Evolutionary conservation across 768 basidiomycete genomes (phyloP).

Genomic region (Cystobasidium onofrii): DNA sequence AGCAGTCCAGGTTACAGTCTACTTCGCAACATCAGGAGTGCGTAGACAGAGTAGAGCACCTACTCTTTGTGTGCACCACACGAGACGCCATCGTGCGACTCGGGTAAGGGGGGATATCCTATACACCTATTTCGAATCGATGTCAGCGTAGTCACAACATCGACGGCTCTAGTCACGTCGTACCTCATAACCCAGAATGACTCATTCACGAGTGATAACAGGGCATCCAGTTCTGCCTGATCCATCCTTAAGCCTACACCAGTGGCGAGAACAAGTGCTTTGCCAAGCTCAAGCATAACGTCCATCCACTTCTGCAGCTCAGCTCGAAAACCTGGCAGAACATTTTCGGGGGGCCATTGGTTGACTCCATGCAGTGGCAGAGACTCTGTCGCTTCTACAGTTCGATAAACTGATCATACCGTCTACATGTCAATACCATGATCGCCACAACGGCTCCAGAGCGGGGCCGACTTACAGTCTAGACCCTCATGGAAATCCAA

Average conservation of each 20-base stretch:
- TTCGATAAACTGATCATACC: background rate
- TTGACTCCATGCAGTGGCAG: slow-evolving; percentile 74
- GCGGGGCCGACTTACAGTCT: slow-evolving; percentile 65
- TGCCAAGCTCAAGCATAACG: slow-evolving; percentile 75
- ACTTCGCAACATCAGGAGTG: too few species aligned
- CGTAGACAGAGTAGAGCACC: slow-evolving; percentile 47
- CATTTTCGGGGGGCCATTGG: slow-evolving; percentile 60
- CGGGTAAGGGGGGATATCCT: slow-evolving; percentile 79
- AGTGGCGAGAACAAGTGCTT: slow-evolving; percentile 87
- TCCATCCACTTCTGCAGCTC: slow-evolving; percentile 67
- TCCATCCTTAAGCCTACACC: slow-evolving; percentile 68
- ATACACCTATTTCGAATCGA: slow-evolving; percentile 68
- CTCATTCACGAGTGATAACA: slow-evolving; percentile 65
- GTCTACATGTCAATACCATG: background rate
- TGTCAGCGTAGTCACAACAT: too few species aligned
- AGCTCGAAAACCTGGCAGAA: slow-evolving; percentile 53
- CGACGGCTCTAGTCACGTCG: too few species aligned
- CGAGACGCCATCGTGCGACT: slow-evolving; percentile 69
- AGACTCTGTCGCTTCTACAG: slow-evolving; percentile 52
- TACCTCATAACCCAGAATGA: slow-evolving; percentile 60
- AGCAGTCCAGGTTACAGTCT: too few species aligned
- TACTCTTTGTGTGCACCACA: slow-evolving; percentile 71
- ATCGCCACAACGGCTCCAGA: slow-evolving; percentile 30
- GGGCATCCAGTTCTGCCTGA: slow-evolving; percentile 58
- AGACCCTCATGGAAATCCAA: slow-evolving; percentile 54